Evolutionary conservation across 129 eudicot species (phyloP), one percentile per base, ranked within the genome.

Genomic region (Erigeron canadensis): DNA sequence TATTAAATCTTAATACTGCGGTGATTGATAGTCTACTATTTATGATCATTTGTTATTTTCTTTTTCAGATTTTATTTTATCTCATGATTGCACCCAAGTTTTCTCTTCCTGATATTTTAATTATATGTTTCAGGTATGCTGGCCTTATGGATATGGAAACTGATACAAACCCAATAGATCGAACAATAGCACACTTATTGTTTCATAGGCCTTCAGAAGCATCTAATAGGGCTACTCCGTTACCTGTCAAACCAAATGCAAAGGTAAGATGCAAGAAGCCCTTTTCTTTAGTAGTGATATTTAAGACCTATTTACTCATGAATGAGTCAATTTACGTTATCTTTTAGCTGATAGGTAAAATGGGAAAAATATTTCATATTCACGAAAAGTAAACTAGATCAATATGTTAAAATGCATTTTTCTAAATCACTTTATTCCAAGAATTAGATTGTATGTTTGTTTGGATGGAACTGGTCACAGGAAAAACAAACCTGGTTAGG

Each of bases 81-180:
- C 34, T 28, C 34, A 0, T 28, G 71, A 53, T 22, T 13, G 66
- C 17, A n/a, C 43, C 3, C 66, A 17, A 9, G 6, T 38, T 55
- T 73, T 10, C 41, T 55, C 19, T 41, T 60, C 37, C 57, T 63
- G 40, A 71, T 51, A 18, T 38, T 44, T 6, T 48, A 47, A 80
- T n/a, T 13, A 16, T 60, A 12, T 67, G 16, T 63, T 69, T 75
- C 82, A 80, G 94, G 86, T 79, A 73, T 66, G 63, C 80, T 64
- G 86, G 91, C 21, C 82, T 76, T 72, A 72, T 84, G 84, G 97
- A 94, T 74, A 85, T 94, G 72, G 98, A 94, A 83, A 86, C 96
- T 10, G 84, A 89, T 68, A 94, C 98, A 17, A 94, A 94, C 61
- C 97, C 98, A 10, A 84, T 94, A 63, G 98, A 94, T 81, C 93